Evolutionary conservation across 163 green algal species (phyloP).

Genomic region (Chlorella variabilis): DNA sequence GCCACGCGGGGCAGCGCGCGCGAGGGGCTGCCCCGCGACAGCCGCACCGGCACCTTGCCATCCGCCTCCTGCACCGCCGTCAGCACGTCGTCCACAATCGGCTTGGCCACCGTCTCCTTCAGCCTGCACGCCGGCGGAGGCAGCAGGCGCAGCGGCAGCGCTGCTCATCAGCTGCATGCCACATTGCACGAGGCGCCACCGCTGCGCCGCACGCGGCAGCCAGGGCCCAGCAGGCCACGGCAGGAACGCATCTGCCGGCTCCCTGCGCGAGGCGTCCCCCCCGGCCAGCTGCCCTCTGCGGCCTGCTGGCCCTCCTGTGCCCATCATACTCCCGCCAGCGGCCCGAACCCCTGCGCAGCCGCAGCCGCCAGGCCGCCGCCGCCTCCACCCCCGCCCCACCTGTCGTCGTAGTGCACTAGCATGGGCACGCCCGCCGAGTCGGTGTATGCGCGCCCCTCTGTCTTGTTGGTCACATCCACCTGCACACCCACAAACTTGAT

Average conservation of each 20-base stretch:
- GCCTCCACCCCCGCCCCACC: constrained; percentile 24
- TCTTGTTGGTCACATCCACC: constrained; percentile 92
- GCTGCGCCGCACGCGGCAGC: too few species aligned
- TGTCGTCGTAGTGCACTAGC: constrained; percentile 83
- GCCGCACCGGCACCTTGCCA: constrained; percentile 39
- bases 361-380: too few species aligned
- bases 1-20: constrained; percentile 87
- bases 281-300: too few species aligned
- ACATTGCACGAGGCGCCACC: too few species aligned
- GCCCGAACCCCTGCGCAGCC: too few species aligned
- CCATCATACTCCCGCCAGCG: too few species aligned
- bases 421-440: constrained; percentile 77
- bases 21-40: constrained; percentile 43
- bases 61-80: constrained; percentile 64
- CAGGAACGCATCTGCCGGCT: too few species aligned
- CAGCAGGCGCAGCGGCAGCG: too few species aligned
- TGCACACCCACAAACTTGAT: constrained; percentile 96
- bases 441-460: constrained; percentile 81
- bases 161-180: too few species aligned
- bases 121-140: constrained; percentile 45
- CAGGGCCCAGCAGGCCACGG: too few species aligned
- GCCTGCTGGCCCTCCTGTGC: too few species aligned
- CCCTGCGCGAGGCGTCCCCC: too few species aligned
- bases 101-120: constrained; percentile 79
- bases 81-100: constrained; percentile 84